phyloP scores from a whole-genome alignment of 108 stramenopile species.

The Mediolabrus comicus region DNA sequence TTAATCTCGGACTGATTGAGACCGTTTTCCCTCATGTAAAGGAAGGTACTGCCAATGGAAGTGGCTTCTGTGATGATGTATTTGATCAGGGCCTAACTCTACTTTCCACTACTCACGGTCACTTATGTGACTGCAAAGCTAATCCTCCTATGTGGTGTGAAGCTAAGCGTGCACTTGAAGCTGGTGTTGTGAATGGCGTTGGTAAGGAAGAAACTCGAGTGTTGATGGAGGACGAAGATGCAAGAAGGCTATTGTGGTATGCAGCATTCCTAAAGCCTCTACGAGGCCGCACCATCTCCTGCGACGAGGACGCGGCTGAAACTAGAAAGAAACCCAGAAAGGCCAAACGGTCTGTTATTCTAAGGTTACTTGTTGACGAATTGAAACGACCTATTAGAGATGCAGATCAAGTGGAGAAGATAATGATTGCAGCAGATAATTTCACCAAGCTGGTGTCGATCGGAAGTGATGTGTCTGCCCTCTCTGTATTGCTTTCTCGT shows the following conservation, averaged over 20 bases:
- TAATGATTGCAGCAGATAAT: slow-evolving; percentile 72
- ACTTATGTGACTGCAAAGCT: slow-evolving; percentile 63
- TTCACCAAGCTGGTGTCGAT: slow-evolving; percentile 62
- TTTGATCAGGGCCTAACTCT: slow-evolving; percentile 59
- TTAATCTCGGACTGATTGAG: slow-evolving; percentile 62
- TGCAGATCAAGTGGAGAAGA: slow-evolving; percentile 72
- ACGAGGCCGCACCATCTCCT: slow-evolving; percentile 34
- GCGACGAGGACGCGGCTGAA: slow-evolving; percentile 16
- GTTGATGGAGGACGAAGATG: slow-evolving; percentile 69
- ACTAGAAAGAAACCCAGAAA: slow-evolving; percentile 45
- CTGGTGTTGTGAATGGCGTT: slow-evolving; percentile 43
- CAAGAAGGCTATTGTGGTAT: slow-evolving; percentile 83
- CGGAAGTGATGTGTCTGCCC: slow-evolving; percentile 69
- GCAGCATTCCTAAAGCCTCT: slow-evolving; percentile 80
- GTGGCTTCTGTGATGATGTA: slow-evolving; percentile 8
- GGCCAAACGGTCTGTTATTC: slow-evolving; percentile 52
- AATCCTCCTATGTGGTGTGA: slow-evolving; percentile 77
- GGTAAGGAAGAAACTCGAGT: slow-evolving; percentile 45
- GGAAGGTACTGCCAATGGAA: not conserved
- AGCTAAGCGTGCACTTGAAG: slow-evolving; percentile 24
- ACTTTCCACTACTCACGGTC: slow-evolving; percentile 61
- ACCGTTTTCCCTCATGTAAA: slow-evolving; percentile 68
- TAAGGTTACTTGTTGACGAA: slow-evolving; percentile 66
- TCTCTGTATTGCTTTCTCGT: slow-evolving; percentile 69
- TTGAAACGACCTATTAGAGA: slow-evolving; percentile 78